Evolutionary conservation across 2,329 filamentous ascomycete species (phyloP).

Genomic region (Pseudogymnoascus sp.): DNA sequence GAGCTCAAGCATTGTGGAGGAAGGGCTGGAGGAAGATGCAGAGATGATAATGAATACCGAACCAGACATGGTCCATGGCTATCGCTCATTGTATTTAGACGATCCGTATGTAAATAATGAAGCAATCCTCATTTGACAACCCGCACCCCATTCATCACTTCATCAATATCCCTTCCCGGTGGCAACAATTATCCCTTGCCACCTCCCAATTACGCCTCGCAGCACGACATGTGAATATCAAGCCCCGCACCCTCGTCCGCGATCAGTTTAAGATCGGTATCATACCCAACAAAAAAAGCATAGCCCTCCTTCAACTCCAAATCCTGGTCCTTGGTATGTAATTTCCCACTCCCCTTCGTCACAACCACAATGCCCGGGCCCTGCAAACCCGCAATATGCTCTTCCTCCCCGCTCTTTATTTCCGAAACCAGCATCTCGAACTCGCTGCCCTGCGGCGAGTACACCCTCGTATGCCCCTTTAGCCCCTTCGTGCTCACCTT

Average conservation of each 20-base stretch:
- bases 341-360: slow-evolving; percentile 48
- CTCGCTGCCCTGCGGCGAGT: slow-evolving; percentile 61
- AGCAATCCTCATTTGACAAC: background rate
- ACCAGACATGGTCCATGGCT: background rate
- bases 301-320: slow-evolving; percentile 52
- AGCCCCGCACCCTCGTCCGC: slow-evolving; percentile 15
- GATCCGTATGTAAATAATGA: slow-evolving; percentile 1
- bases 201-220: slow-evolving; percentile 10
- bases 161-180: background rate
- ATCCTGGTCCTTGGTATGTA: slow-evolving; percentile 46
- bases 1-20: background rate
- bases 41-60: background rate
- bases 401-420: slow-evolving; percentile 49
- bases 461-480: slow-evolving; percentile 55
- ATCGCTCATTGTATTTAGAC: background rate
- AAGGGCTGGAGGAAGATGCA: background rate
- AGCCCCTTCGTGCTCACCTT: slow-evolving; percentile 43
- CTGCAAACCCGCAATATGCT: slow-evolving; percentile 45
- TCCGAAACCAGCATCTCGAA: slow-evolving; percentile 60
- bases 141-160: slow-evolving; percentile 1
- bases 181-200: background rate
- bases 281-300: slow-evolving; percentile 54
- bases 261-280: slow-evolving; percentile 19
- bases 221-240: slow-evolving; percentile 20
- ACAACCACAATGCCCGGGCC: slow-evolving; percentile 60